phyloP scores from a whole-genome alignment of 768 basidiomycete species.

The Tylopilus intermedius region DNA sequence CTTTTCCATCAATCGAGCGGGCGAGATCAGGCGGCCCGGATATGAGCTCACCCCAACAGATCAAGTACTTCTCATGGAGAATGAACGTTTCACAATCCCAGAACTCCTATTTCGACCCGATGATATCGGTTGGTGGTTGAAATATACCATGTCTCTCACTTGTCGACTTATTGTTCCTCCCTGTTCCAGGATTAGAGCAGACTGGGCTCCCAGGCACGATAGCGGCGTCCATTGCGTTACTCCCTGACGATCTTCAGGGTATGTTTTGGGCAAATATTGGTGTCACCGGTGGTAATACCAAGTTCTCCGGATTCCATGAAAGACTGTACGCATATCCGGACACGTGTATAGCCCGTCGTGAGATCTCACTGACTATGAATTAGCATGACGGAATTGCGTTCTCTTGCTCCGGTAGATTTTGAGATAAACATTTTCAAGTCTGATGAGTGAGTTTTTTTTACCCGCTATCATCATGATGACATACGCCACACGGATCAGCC shows the following conservation, averaged over 20 bases:
- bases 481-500: slow-evolving; percentile 37
- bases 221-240: slow-evolving; percentile 65
- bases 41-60: slow-evolving; percentile 52
- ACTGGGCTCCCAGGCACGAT: slow-evolving; percentile 74
- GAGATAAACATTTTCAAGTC: slow-evolving; percentile 71
- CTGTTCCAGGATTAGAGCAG: slow-evolving; percentile 64
- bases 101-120: slow-evolving; percentile 88
- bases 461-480: slow-evolving; percentile 13
- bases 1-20: slow-evolving; percentile 62
- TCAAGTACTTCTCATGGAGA: slow-evolving; percentile 80
- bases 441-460: slow-evolving; percentile 53
- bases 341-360: slow-evolving; percentile 11
- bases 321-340: slow-evolving; percentile 58
- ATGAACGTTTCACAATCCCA: slow-evolving; percentile 90
- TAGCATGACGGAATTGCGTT: slow-evolving; percentile 69
- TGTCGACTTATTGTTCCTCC: slow-evolving; percentile 6
- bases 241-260: slow-evolving; percentile 79
- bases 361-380: slow-evolving; percentile 15
- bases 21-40: slow-evolving; percentile 49
- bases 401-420: slow-evolving; percentile 77
- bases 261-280: slow-evolving; percentile 97
- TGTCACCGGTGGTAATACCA: slow-evolving; percentile 78
- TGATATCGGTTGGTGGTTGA: slow-evolving; percentile 66
- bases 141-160: slow-evolving; percentile 7
- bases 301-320: slow-evolving; percentile 65